phyloP scores from a whole-genome alignment of 164 flowering plant species.

The Macadamia integrifolia region DNA sequence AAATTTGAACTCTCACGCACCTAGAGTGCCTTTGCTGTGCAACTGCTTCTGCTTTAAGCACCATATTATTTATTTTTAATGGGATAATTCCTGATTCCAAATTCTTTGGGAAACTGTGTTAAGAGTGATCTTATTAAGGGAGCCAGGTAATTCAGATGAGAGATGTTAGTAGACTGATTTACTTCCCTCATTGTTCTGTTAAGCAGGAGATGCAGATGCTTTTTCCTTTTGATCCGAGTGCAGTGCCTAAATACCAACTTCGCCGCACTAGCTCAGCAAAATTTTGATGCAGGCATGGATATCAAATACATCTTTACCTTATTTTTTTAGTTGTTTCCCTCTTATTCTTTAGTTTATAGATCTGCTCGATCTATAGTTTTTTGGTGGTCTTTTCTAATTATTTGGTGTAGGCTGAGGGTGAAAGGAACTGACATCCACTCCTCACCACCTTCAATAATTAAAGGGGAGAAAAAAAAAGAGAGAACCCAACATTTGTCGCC shows the following conservation, averaged over 20 bases:
- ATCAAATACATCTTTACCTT: neutral
- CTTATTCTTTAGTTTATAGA: slow-evolving; percentile 1
- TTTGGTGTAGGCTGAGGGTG: too few relatives aligned
- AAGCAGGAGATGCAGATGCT: slow-evolving; percentile 25
- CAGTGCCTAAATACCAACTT: slow-evolving; percentile 22
- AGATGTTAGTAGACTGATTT: too few relatives aligned
- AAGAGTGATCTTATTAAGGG: too few relatives aligned
- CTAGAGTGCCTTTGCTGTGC: too few relatives aligned
- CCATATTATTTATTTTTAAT: too few relatives aligned
- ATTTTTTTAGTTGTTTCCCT: neutral
- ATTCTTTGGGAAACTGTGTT: too few relatives aligned
- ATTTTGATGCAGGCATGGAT: slow-evolving; percentile 6
- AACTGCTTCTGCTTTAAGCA: too few relatives aligned
- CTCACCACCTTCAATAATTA: too few relatives aligned
- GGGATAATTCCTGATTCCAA: too few relatives aligned
- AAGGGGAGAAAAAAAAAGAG: neutral
- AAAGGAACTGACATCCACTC: too few relatives aligned
- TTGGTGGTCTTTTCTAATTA: neutral
- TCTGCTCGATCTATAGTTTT: neutral
- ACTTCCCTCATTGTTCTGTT: neutral
- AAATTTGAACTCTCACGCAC: too few relatives aligned
- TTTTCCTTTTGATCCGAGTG: slow-evolving; percentile 13
- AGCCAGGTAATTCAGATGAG: too few relatives aligned
- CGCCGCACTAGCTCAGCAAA: slow-evolving; percentile 27
- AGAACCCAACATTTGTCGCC: neutral